Percentiles rank a stretch among this genome's conserved stretches.
Evolutionary conservation across 805 yeast genomes (phyloP).

Genomic region (Yarrowia sp.): DNA sequence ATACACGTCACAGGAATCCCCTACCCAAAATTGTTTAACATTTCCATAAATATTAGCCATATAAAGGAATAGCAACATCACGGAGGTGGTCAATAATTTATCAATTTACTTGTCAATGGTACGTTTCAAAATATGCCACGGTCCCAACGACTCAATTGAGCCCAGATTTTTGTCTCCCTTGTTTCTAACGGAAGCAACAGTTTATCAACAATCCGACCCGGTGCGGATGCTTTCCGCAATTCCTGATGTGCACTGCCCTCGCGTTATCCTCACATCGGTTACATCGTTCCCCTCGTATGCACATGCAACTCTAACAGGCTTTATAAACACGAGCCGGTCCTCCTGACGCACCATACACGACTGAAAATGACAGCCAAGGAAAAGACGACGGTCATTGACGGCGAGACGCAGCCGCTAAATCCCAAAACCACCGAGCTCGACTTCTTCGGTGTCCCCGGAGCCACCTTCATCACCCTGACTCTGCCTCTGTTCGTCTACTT

Average conservation of each 20-base stretch:
- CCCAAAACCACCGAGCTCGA: constrained; percentile 72
- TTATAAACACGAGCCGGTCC: not conserved
- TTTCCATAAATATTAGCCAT: no score
- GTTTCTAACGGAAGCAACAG: no score
- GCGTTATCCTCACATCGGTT: not conserved
- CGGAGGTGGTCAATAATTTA: no score
- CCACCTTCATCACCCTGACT: constrained; percentile 59
- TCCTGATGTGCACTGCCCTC: constrained; percentile 1
- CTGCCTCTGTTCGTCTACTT: constrained; percentile 63
- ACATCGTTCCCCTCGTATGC: constrained; percentile 12
- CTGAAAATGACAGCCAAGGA: not conserved
- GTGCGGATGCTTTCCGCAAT: not conserved
- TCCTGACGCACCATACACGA: no score
- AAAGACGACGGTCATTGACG: not conserved
- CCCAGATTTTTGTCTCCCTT: no score
- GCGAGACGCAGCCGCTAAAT: constrained; percentile 43
- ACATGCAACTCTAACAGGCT: constrained; percentile 15
- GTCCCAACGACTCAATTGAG: no score
- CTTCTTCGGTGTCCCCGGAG: constrained; percentile 78
- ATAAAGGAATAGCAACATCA: no score
- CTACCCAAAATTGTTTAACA: no score
- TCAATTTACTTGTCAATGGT: no score
- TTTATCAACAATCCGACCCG: not conserved
- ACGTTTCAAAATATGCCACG: no score
- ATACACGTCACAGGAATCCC: no score